These are phyloP conservation scores for Podospora pseudocomata DNA, from an alignment of 495 filamentous ascomycete genomes.

Conservation along the genomic window DNA sequence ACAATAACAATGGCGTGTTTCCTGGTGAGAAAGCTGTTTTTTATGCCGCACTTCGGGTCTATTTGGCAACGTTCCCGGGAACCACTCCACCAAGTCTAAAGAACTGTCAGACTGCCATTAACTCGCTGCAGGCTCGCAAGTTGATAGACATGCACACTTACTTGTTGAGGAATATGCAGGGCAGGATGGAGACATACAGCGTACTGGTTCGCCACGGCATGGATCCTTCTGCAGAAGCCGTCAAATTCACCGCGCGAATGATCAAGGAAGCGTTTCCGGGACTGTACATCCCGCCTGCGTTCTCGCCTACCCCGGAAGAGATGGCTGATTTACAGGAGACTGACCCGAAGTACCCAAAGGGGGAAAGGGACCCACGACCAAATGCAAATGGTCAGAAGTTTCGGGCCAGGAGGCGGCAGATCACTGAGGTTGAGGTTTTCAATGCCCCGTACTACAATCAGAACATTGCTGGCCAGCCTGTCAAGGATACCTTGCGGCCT, in stretches of 20 bases:
- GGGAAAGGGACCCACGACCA: constrained; percentile 19
- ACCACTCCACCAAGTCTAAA: constrained; percentile 34
- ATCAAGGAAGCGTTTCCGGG: constrained; percentile 42
- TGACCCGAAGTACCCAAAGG: constrained; percentile 15
- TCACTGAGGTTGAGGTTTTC: constrained; percentile 35
- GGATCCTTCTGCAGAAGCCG: constrained; percentile 22
- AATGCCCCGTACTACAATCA: constrained; percentile 37
- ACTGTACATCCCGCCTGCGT: constrained; percentile 43
- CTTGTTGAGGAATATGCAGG: constrained; percentile 29
- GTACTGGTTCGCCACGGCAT: constrained; percentile 29
- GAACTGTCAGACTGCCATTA: constrained; percentile 49
- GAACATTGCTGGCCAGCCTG: constrained; percentile 12
- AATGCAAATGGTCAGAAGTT: constrained; percentile 32
- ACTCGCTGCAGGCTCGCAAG: constrained; percentile 25
- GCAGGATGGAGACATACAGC: constrained; percentile 20
- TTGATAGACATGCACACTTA: constrained; percentile 29
- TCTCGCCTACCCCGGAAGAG: constrained; percentile 40
- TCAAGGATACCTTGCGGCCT: constrained; percentile 17
- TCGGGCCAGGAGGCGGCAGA: constrained; percentile 28
- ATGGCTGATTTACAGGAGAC: constrained; percentile 27
- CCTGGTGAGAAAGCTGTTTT: constrained; percentile 70
- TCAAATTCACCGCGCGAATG: constrained; percentile 34
- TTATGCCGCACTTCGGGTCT: constrained; percentile 65
- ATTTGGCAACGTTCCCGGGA: constrained; percentile 43
- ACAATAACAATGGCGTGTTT: constrained; percentile 67